Base-by-base conservation (phyloP, 495 filamentous ascomycete genomes). In the Talaromyces nanjingensis region DNA sequence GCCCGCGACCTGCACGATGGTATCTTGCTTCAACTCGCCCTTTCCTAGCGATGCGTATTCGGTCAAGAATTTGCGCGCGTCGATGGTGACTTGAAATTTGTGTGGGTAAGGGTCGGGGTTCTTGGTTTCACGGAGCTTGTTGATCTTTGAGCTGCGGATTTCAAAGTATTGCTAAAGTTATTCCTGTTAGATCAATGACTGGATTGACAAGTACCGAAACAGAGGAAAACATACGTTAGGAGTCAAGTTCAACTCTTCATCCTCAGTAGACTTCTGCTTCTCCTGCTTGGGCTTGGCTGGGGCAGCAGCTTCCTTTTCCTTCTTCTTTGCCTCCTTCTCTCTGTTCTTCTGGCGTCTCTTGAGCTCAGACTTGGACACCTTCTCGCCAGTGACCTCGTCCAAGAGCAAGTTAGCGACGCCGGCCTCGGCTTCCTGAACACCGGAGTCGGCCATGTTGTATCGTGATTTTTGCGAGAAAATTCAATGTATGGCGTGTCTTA, bases 341-440 rank as follows among this genome's bases (percentile, higher is more conserved):
- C 94, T 87, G 73, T 88, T 81, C 89, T 97, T 98, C 81, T 93
- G 86, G 71, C 93, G 88, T 82, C 91, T 93, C 90, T 98, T 98
- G 74, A 94, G 81, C 77, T 93, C 91, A 25, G 88, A 85, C 86
- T 96, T 94, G 78, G 91, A 93, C 47, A 85, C 83, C 76, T 81
- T 86, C 77, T 96, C 91, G 66, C 91, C 91, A 45, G 91, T 93
- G 64, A 89, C 88, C 65, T 93, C 90, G 73, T 96, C 91, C 31
- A 90, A 80, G 71, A 91, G 82, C 65, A 93, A 83, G 72, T 93
- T 92, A 71, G 86, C 85, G 69, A 89, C 76, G 73, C 85, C 83
- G 64, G 77, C 79, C 65, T 85, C 83, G 63, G 82, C 83, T 80
- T 88, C 87, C 63, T 77, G 72, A 58, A 80, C 77, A 69, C 74